Evolutionary conservation across 345 rosid species (phyloP).

Genomic region (Cardamine chenopodiifolia): DNA sequence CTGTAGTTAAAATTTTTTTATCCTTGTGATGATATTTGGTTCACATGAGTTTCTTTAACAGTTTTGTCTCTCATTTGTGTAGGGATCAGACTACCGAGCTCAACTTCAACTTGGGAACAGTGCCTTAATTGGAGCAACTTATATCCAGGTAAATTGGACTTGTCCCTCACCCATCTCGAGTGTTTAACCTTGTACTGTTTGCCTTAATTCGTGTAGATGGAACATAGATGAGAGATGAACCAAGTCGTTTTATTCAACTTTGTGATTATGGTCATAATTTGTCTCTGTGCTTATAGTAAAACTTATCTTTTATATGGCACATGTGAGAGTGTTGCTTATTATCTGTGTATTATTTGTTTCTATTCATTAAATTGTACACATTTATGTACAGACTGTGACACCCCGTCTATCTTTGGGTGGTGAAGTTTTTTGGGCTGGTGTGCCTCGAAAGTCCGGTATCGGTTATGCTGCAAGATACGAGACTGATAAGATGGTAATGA

Average conservation of each 20-base stretch:
- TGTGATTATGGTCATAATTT: conserved; percentile 21
- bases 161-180: conserved; percentile 2
- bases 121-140: conserved; percentile 84
- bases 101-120: conserved; percentile 88
- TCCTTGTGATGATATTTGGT: conserved; percentile 7
- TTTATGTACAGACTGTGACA: conserved; percentile 72
- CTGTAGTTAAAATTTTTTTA: background rate
- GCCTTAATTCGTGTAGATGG: background rate
- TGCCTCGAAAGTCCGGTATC: conserved; percentile 88
- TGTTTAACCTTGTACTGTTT: background rate
- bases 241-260: conserved; percentile 1
- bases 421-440: conserved; percentile 97
- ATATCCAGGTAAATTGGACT: conserved; percentile 74
- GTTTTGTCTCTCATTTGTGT: conserved; percentile 7
- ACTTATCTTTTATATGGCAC: background rate
- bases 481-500: conserved; percentile 86
- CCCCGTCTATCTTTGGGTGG: conserved; percentile 79
- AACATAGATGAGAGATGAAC: conserved; percentile 12
- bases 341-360: background rate
- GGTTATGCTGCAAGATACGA: conserved; percentile 96
- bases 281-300: background rate
- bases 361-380: background rate
- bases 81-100: conserved; percentile 85
- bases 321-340: background rate
- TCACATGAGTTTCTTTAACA: background rate